Evolutionary conservation across 768 basidiomycete genomes (phyloP), one percentile per base, ranked within the genome.

Genomic region (Lactarius vividus): DNA sequence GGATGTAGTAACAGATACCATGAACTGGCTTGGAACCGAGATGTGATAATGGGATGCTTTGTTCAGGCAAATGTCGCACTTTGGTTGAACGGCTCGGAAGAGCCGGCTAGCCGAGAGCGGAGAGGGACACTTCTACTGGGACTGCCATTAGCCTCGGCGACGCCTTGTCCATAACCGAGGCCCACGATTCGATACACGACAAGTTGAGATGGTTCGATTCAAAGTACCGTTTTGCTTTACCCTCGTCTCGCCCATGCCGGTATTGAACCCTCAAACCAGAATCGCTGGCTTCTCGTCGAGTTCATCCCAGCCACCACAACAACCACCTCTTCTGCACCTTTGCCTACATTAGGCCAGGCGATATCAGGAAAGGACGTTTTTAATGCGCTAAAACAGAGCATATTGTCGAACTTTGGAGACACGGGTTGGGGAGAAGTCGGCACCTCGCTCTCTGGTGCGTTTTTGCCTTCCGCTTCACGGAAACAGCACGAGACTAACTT

Each of bases 261-360:
- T 11, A 37, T 61, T 56, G 23, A 37, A 37, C n/a, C 42, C 66
- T 35, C 31, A 16, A 61, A 53, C 46, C 68, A 94, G 92, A 95
- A 94, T 74, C 85, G 94, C 42, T 94, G 93, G 91, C 76, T 96
- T 13, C 85, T 96, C 37, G 87, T 94, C 62, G 93, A 96, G 75
- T 88, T 96, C 72, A 83, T 95, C 42, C 74, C 83, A 10, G 74
- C 77, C 26, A 44, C 63, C 46, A 31, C 62, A 23, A 93, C 74
- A 84, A 91, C 49, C 92, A 91, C 89, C 75, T 94, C 18, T 83
- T 23, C 49, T 26, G 46, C 23, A 18, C n/a, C 9, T 8, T 4
- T 23, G n/a, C n/a, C n/a, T 20, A n/a, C 44, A 46, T 46, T 10
- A 11, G n/a, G 18, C n/a, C 46, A 23, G 80, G 83, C 31, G 87